Conservation (phyloP, 331 rosid species). For the Quercus lobata region DNA sequence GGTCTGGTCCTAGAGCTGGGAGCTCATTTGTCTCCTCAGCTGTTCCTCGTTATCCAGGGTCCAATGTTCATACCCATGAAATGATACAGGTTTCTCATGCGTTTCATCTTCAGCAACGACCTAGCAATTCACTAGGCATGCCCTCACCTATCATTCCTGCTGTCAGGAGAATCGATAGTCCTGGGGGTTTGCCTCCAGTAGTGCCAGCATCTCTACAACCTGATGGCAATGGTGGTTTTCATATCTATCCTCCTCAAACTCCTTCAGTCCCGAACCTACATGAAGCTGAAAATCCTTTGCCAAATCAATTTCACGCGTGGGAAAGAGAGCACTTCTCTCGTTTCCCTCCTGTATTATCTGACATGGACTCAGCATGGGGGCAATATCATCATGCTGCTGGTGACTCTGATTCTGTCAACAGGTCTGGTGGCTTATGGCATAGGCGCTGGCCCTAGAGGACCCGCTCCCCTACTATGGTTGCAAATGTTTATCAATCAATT, state of each 20-base stretch:
- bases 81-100: slow-evolving; percentile 2
- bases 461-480: background rate
- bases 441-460: slow-evolving; percentile 1
- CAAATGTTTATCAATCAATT: background rate
- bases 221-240: background rate
- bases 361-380: slow-evolving; percentile 9
- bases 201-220: slow-evolving; percentile 3
- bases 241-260: slow-evolving; percentile 1
- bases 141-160: slow-evolving; percentile 4
- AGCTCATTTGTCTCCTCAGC: slow-evolving; percentile 8
- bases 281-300: slow-evolving; percentile 12
- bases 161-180: slow-evolving; percentile 1
- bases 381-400: slow-evolving; percentile 1
- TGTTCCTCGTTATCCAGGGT: slow-evolving; percentile 1
- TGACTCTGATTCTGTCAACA: slow-evolving; percentile 16
- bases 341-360: background rate
- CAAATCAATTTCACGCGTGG: slow-evolving; percentile 6
- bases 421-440: slow-evolving; percentile 7
- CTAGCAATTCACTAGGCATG: background rate
- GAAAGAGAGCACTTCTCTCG: slow-evolving; percentile 8
- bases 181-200: background rate
- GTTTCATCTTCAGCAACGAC: slow-evolving; percentile 10
- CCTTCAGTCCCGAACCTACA: slow-evolving; percentile 1
- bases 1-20: slow-evolving; percentile 17
- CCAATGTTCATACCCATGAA: slow-evolving; percentile 5